These are phyloP conservation scores for Neurospora sp. DNA, from an alignment of 495 filamentous ascomycete genomes.

Conservation along the genomic window DNA sequence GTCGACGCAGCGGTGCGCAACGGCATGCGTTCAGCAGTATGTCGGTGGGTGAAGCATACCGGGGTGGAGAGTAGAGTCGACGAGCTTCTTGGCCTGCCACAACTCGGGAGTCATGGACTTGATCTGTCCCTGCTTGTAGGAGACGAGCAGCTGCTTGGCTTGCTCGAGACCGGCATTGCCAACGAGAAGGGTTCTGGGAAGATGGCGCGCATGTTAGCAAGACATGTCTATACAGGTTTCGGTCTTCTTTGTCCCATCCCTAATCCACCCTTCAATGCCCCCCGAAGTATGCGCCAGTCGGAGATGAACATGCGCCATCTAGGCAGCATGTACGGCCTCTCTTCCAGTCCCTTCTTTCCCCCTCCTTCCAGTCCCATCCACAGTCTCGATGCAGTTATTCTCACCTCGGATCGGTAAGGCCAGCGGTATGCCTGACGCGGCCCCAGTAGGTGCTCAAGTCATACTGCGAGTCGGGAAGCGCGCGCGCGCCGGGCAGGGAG, in stretches of 20 bases:
- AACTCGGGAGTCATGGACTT: conserved; percentile 77
- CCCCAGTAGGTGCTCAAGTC: conserved; percentile 92
- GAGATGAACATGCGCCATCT: neutral
- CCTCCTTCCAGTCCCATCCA: neutral
- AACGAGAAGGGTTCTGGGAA: conserved; percentile 66
- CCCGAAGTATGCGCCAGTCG: neutral
- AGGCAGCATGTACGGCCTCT: neutral
- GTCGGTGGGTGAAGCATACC: conserved; percentile 52
- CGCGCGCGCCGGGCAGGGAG: conserved; percentile 76
- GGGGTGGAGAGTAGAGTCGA: conserved; percentile 92
- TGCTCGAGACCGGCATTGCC: conserved; percentile 65
- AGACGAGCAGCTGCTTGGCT: conserved; percentile 65
- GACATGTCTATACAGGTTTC: neutral
- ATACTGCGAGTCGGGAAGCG: conserved; percentile 83
- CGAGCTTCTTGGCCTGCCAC: conserved; percentile 92
- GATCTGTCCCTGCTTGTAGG: conserved; percentile 73
- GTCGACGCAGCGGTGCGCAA: neutral
- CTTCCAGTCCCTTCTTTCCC: neutral
- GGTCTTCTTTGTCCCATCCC: neutral
- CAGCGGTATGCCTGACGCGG: conserved; percentile 78
- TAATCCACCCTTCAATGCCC: neutral
- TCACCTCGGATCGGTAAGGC: conserved; percentile 94
- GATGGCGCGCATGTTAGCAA: conserved; percentile 1
- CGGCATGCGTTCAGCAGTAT: conserved; percentile 1
- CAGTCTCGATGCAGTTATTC: conserved; percentile 16